Base-by-base conservation (phyloP, 371 early-diverging fungal genomes). In the Apophysomyces trapeziformis region DNA sequence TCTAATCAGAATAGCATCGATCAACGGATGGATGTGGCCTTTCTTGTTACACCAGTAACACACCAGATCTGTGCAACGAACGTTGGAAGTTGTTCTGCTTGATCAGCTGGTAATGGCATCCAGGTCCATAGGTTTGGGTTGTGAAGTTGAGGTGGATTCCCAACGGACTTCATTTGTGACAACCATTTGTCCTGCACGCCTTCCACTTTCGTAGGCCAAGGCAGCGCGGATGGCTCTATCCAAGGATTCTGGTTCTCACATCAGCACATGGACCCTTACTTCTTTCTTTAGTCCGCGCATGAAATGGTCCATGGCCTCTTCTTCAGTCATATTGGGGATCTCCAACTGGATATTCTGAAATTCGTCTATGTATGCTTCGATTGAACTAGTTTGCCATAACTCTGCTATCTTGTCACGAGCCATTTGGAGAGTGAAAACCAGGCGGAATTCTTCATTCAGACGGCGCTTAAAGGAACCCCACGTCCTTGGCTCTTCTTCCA, bases 301-400 rank as follows among this genome's bases (percentile, higher is more conserved):
- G 36, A 65, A 65, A 32, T 43, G 65, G 45, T 65, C 59, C 37
- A 58, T n/a, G 5, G 65, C 65, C 41, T 65, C 65, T 59, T 65
- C 45, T 5, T 65, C 65, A 1, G 21, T 65, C 59, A 65, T 58
- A 4, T 41, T 16, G 0, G 59, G 65, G 5, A 65, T 5, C 38
- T 36, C 6, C 7, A 39, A 6, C 6, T 46, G 57, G 7, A 50
- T n/a, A 1, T 35, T 38, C 16, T 47, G 35, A 37, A 58, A 65
- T 26, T 9, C 0, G 1, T 41, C 1, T 2, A 65, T 59, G 37
- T 58, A 59, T 0, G 5, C 21, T 21, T 14, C 16, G 1, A 38
- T 47, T 0, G 59, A 32, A 1, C 59, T 18, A 4, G 36, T 57
- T 16, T 64, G 64, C 5, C n/a, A 16, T 26, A 64, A 36, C 21